Percentiles rank a stretch among this genome's conserved stretches.
Conservation (phyloP, 169 alveolate species). For the Plasmodium adleri region DNA sequence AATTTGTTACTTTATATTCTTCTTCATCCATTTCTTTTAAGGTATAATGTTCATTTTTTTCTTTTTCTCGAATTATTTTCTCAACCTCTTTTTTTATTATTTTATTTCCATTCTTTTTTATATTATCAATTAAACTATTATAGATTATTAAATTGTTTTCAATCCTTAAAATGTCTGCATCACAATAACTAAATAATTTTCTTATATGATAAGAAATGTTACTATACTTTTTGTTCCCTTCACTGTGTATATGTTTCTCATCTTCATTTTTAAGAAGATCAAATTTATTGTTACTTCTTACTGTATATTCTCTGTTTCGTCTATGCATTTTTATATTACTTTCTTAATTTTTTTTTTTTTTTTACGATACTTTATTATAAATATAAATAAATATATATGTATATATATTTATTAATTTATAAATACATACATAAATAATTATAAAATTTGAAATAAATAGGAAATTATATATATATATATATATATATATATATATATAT, state of each 20-base stretch:
- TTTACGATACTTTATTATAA: neutral
- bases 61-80: constrained; percentile 70
- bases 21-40: constrained; percentile 51
- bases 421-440: too few species aligned
- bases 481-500: too few species aligned
- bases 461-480: too few species aligned
- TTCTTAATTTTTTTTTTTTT: too few species aligned
- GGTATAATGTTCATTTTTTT: constrained; percentile 26
- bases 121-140: constrained; percentile 71
- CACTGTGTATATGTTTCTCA: constrained; percentile 38
- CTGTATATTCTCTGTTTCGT: neutral
- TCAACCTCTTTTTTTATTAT: constrained; percentile 71
- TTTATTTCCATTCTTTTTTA: constrained; percentile 74
- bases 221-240: constrained; percentile 7
- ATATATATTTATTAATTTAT: neutral
- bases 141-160: constrained; percentile 69
- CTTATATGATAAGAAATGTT: constrained; percentile 67
- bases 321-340: constrained; percentile 16
- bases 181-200: constrained; percentile 73
- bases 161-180: constrained; percentile 64
- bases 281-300: constrained; percentile 9
- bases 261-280: constrained; percentile 26
- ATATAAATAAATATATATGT: neutral
- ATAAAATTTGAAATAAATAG: too few species aligned
- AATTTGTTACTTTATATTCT: constrained; percentile 38